These are phyloP conservation scores for Talaromyces proteolyticus DNA, from an alignment of 495 filamentous ascomycete species.

Conservation along the genomic window DNA sequence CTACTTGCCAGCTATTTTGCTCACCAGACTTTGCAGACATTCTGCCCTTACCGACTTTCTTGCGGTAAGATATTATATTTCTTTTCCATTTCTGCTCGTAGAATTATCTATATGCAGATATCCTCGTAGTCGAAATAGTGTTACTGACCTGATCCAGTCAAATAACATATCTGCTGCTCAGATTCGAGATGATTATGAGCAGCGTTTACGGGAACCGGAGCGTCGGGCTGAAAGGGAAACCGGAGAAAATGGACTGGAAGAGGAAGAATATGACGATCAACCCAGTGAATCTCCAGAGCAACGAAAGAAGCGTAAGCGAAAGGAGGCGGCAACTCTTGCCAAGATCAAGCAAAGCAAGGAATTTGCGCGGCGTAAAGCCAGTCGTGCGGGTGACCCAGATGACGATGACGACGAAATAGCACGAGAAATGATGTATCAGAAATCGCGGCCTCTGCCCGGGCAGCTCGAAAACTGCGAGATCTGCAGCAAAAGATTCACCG, in stretches of 20 bases:
- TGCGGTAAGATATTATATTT: constrained; percentile 55
- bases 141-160: constrained; percentile 37
- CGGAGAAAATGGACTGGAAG: constrained; percentile 15
- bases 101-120: too few relatives aligned
- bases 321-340: constrained; percentile 55
- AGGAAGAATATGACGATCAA: constrained; percentile 19
- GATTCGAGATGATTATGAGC: constrained; percentile 62
- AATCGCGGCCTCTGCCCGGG: constrained; percentile 63
- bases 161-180: constrained; percentile 85
- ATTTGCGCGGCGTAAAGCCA: constrained; percentile 53
- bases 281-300: constrained; percentile 37
- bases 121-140: neutral
- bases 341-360: constrained; percentile 76
- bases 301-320: constrained; percentile 57
- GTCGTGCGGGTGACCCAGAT: constrained; percentile 38
- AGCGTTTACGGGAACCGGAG: constrained; percentile 36
- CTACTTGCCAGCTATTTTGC: constrained; percentile 2
- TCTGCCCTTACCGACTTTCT: constrained; percentile 81
- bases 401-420: constrained; percentile 39
- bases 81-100: too few relatives aligned
- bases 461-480: constrained; percentile 85
- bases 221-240: constrained; percentile 27
- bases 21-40: constrained; percentile 33
- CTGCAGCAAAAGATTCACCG: constrained; percentile 86
- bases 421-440: constrained; percentile 53